Base-by-base conservation (phyloP, 176 grass and related monocot species). In the Carex scoparia region DNA sequence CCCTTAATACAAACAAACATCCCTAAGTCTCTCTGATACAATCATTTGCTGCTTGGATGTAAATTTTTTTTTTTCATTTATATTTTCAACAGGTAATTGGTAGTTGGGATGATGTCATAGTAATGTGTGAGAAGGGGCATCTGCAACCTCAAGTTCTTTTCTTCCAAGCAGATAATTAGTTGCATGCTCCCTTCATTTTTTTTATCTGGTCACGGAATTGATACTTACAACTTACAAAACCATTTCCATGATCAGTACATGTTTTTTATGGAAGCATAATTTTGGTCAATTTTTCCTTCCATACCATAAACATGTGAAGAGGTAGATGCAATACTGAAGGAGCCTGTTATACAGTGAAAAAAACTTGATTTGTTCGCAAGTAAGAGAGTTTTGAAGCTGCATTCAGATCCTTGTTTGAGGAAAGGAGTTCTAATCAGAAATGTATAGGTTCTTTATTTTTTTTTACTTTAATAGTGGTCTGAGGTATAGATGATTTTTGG, bases 141-240 rank as follows among this genome's bases (percentile, higher is more conserved):
- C 89, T 99, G 86, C 96, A 99, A 89, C 96, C 96, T 27, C 96
- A 95, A 87, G 96, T 99, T 59, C 93, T 99, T 78, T 99, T 99
- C 83, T 99, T 90, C 85, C 93, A 99, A 88, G 88, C 88, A 85
- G 88, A 86, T 23, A 90, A 89, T 85, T 95, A 96, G 84, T 83
- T 90, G n/a, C 79, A 65, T 68, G 35, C 46, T 77, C 9, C 56
- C 19, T 33, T 86, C 15, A 9, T 51, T 65, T 85, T 58, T n/a
- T 61, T n/a, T 19, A 67, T 78, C 28, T 79, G 74, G 53, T 79
- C 13, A 18, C 30, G 16, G 28, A 18, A 72, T 46, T 19, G 19
- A 72, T 55, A 35, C 33, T 35, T 35, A 35, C 33, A 23, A 57
- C 28, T 2, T 33, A 2, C 60, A 62, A 62, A 56, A 32, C 28